Evolutionary conservation across 306 rosid genomes (phyloP).

Genomic region (Lathyrus oleraceus): DNA sequence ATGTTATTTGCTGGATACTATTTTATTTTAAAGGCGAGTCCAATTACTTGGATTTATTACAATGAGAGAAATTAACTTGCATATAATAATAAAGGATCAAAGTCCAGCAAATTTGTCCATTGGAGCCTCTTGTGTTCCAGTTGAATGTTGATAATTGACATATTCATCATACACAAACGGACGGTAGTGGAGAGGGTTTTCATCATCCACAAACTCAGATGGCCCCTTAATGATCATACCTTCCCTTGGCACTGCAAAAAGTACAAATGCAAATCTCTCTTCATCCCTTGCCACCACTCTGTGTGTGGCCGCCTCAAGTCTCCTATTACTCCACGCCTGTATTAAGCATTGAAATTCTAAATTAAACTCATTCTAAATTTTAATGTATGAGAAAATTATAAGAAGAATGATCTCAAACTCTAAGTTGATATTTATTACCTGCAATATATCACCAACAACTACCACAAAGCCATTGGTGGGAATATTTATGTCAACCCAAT

Average conservation of each 20-base stretch:
- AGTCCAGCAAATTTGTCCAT: background rate
- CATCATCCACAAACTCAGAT: constrained; percentile 39
- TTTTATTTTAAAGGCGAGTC: no score
- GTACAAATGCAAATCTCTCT: constrained; percentile 44
- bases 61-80: background rate
- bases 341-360: background rate
- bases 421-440: constrained; percentile 26
- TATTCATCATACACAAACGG: constrained; percentile 40
- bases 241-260: constrained; percentile 43
- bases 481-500: constrained; percentile 42
- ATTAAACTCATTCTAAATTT: no score
- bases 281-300: constrained; percentile 44
- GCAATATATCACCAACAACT: constrained; percentile 51
- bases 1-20: no score
- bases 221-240: constrained; percentile 44
- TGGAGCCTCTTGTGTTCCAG: background rate
- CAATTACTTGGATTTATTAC: background rate
- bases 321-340: constrained; percentile 62
- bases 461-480: constrained; percentile 39
- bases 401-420: no score
- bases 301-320: constrained; percentile 47
- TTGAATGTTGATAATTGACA: constrained; percentile 5
- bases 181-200: constrained; percentile 42
- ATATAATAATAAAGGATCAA: background rate
- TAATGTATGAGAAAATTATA: no score